A percentile compares a stretch with the other conserved stretches of the same genome.
These are phyloP conservation scores for Beta macrorhiza DNA, from an alignment of 179 eudicot genomes.

Conservation along the genomic window DNA sequence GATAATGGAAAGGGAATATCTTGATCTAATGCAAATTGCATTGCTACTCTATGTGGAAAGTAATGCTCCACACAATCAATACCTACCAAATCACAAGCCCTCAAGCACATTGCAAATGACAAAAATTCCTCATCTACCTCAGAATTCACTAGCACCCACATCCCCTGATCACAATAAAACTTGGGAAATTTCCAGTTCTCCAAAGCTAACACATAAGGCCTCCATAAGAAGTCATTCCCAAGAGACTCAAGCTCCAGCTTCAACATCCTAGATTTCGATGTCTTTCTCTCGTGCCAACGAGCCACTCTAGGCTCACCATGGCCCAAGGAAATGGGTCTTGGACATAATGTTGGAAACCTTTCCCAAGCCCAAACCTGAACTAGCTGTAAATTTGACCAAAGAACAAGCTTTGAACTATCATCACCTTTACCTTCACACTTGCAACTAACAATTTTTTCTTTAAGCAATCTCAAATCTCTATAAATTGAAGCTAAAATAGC, in stretches of 20 bases:
- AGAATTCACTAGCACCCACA: slow-evolving; percentile 12
- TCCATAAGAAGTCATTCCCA: slow-evolving; percentile 18
- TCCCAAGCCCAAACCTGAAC: slow-evolving; percentile 21
- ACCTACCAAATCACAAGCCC: slow-evolving; percentile 16
- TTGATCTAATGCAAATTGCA: slow-evolving; percentile 21
- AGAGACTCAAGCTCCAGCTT: not conserved
- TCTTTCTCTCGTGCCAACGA: slow-evolving; percentile 11
- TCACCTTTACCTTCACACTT: not conserved
- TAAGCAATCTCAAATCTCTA: slow-evolving; percentile 35
- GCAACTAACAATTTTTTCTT: slow-evolving; percentile 1
- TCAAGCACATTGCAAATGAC: slow-evolving; percentile 18
- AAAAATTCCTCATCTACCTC: not conserved
- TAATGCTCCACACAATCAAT: slow-evolving; percentile 22
- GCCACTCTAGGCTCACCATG: slow-evolving; percentile 11
- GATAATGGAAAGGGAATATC: slow-evolving; percentile 10
- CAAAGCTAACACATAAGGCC: slow-evolving; percentile 9
- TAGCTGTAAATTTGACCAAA: slow-evolving; percentile 17
- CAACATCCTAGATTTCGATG: not conserved
- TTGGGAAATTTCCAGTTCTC: not conserved
- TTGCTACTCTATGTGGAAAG: slow-evolving; percentile 14
- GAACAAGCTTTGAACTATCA: not conserved
- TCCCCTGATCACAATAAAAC: slow-evolving; percentile 30
- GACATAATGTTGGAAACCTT: slow-evolving; percentile 15
- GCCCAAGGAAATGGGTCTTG: not conserved
- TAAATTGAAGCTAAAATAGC: slow-evolving; percentile 42